A percentile compares a stretch with the other conserved stretches of the same genome.
Evolutionary conservation across 768 basidiomycete species (phyloP).

Genomic region (Cystofilobasidium bisporidii): DNA sequence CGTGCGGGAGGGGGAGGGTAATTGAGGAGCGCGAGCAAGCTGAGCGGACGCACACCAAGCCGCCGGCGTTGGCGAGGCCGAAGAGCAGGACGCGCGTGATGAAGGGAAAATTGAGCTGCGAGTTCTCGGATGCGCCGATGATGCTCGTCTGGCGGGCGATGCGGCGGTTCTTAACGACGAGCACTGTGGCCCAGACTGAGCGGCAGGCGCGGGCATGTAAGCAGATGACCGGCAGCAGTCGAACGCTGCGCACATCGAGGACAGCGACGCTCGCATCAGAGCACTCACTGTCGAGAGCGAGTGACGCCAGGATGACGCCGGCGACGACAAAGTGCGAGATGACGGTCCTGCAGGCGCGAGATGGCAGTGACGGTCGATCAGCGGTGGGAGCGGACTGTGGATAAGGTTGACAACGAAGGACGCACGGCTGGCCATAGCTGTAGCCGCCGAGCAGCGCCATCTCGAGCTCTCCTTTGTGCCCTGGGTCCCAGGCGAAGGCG

Average conservation of each 20-base stretch:
- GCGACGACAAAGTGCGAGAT: neutral
- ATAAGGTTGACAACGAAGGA: neutral
- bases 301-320: neutral
- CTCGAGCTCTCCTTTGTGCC: neutral
- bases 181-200: neutral
- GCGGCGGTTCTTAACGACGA: neutral
- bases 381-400: too few relatives aligned
- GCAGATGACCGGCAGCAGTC: neutral
- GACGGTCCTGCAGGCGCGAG: neutral
- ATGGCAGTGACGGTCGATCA: too few relatives aligned
- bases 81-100: constrained; percentile 1
- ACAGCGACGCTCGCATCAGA: too few relatives aligned
- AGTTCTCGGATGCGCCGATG: neutral
- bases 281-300: neutral
- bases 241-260: too few relatives aligned
- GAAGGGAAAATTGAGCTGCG: neutral
- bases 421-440: neutral
- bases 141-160: constrained; percentile 3
- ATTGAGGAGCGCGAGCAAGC: neutral
- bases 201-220: neutral
- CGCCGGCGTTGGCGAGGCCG: neutral
- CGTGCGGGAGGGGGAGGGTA: too few relatives aligned
- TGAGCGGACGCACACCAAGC: neutral
- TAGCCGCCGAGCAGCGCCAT: neutral
- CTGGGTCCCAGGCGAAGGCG: neutral